Conservation (phyloP, 202 grass and related monocot genomes). For the Zizania palustris region DNA sequence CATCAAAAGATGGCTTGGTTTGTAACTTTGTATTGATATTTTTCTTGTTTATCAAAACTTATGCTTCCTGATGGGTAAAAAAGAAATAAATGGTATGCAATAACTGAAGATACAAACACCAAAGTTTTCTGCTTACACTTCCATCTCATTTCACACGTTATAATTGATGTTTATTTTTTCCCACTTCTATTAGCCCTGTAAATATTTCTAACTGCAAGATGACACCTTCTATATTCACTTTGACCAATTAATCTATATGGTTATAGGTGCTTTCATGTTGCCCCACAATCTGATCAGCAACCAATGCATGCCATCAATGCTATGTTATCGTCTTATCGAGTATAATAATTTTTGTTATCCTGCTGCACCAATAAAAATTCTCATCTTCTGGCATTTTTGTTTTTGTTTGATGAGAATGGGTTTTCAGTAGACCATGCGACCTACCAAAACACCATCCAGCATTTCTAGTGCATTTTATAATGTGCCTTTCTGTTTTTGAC, state of each 20-base stretch:
- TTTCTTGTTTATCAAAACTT: constrained; percentile 13
- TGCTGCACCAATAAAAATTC: constrained; percentile 18
- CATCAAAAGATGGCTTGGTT: constrained; percentile 96
- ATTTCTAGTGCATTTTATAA: constrained; percentile 32
- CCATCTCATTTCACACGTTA: not conserved
- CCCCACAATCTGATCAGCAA: not conserved
- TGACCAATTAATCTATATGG: constrained; percentile 1
- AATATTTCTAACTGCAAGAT: not conserved
- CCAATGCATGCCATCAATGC: not conserved
- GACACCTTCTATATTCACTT: not conserved
- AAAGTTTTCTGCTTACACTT: constrained; percentile 8
- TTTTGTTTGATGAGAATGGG: not conserved
- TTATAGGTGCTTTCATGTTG: constrained; percentile 14
- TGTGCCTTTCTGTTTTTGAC: constrained; percentile 37
- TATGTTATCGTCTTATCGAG: constrained; percentile 17
- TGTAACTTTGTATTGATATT: constrained; percentile 46
- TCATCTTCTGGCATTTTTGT: not conserved
- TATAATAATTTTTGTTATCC: constrained; percentile 17
- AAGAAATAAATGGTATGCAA: constrained; percentile 14
- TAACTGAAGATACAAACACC: not conserved
- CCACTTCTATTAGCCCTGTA: not conserved
- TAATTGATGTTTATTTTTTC: not conserved
- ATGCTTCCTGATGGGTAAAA: constrained; percentile 10
- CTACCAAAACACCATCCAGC: not conserved
- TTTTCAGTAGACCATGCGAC: constrained; percentile 13